Evolutionary conservation across 768 basidiomycete genomes (phyloP).

Genomic region (Rhodotorula sphaerocarpa): DNA sequence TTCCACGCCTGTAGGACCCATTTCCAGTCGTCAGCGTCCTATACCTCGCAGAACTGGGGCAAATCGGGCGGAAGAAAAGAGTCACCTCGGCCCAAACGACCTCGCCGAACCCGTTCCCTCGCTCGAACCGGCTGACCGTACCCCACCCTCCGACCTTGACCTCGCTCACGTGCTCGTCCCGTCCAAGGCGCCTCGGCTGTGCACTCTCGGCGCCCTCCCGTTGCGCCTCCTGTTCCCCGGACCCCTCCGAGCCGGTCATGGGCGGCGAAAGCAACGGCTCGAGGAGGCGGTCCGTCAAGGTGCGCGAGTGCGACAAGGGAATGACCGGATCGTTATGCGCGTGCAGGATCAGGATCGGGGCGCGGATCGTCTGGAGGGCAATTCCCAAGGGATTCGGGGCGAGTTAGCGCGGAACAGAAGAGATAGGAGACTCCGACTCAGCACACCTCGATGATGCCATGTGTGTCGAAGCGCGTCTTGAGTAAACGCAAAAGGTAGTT

Average conservation of each 20-base stretch:
- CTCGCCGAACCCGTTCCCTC: slow-evolving; percentile 11
- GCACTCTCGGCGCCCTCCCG: neutral
- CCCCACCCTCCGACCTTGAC: slow-evolving; percentile 20
- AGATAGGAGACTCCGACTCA: neutral
- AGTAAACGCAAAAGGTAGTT: slow-evolving; percentile 3
- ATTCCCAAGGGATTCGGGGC: no score
- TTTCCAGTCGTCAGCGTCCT: neutral
- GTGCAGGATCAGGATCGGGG: slow-evolving; percentile 31
- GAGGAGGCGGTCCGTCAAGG: slow-evolving; percentile 10
- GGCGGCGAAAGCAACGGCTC: neutral
- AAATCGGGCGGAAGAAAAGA: neutral
- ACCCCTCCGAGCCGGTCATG: no score
- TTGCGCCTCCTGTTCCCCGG: neutral
- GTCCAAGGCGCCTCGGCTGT: no score
- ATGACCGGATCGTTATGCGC: slow-evolving; percentile 31
- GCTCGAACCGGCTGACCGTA: slow-evolving; percentile 9
- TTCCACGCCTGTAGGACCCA: neutral
- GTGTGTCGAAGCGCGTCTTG: slow-evolving; percentile 25
- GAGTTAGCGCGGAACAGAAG: neutral
- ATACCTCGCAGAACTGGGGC: neutral
- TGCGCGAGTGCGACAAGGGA: slow-evolving; percentile 14
- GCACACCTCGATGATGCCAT: slow-evolving; percentile 12
- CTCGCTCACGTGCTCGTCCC: slow-evolving; percentile 9
- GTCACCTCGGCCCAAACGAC: slow-evolving; percentile 29
- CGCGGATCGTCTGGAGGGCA: slow-evolving; percentile 13